These are phyloP conservation scores for Daedaleopsis nitida DNA, from an alignment of 768 basidiomycete species.

Conservation along the genomic window DNA sequence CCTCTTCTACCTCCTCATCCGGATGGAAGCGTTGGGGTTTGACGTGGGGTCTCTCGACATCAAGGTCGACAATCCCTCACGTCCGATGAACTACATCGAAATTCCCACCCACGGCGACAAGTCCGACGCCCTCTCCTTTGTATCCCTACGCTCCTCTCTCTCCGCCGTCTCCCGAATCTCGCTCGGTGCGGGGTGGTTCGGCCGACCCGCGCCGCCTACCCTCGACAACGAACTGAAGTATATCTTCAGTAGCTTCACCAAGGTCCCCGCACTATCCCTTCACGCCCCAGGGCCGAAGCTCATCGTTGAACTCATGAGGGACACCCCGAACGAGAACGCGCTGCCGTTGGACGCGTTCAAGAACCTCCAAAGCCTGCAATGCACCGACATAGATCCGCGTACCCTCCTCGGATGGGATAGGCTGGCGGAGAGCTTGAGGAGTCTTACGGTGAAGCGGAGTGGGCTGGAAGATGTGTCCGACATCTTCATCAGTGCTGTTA, in stretches of 20 bases:
- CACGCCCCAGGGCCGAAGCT: constrained; percentile 63
- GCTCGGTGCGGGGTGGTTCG: constrained; percentile 76
- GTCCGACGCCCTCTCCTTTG: constrained; percentile 72
- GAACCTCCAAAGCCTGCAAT: constrained; percentile 76
- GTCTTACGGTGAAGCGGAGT: constrained; percentile 75
- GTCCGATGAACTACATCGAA: constrained; percentile 76
- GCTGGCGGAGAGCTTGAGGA: constrained; percentile 67
- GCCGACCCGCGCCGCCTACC: constrained; percentile 53
- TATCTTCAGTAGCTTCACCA: constrained; percentile 89
- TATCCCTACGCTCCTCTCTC: constrained; percentile 75
- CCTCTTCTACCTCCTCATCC: constrained; percentile 86
- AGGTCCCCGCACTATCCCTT: constrained; percentile 77
- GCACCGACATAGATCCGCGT: constrained; percentile 81
- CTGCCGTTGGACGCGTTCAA: constrained; percentile 85
- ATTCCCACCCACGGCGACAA: constrained; percentile 57
- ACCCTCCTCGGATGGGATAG: constrained; percentile 82
- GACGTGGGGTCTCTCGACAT: constrained; percentile 82
- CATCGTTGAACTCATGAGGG: constrained; percentile 68
- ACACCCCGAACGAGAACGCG: constrained; percentile 72
- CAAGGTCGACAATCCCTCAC: constrained; percentile 67
- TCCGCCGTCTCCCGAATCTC: constrained; percentile 78
- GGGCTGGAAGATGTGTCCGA: constrained; percentile 82
- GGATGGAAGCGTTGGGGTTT: constrained; percentile 79
- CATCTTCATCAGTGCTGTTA: constrained; percentile 72
- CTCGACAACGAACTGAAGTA: constrained; percentile 80